A percentile compares a stretch with the other conserved stretches of the same genome.
phyloP scores from a whole-genome alignment of 495 filamentous ascomycete genomes.

The Daldinia bambusicola region DNA sequence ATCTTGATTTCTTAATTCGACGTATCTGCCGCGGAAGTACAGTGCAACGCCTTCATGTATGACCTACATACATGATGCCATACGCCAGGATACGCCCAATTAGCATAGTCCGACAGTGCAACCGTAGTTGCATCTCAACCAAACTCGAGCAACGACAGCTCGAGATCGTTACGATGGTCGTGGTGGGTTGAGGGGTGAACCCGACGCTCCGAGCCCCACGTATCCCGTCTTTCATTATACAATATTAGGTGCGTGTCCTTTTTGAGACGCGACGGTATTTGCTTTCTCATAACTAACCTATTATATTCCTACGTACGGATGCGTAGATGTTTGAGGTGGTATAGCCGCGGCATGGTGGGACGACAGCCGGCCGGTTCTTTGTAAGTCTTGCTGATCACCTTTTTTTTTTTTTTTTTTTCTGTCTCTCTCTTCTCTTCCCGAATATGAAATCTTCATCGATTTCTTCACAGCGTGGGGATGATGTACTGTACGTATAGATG shows the following conservation, averaged over 20 bases:
- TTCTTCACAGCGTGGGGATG: conserved; percentile 40
- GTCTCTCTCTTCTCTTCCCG: not conserved
- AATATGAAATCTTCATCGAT: conserved; percentile 6
- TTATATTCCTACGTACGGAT: conserved; percentile 4
- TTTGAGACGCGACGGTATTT: conserved; percentile 2
- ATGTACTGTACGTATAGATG: conserved; percentile 40
- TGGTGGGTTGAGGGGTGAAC: conserved; percentile 37
- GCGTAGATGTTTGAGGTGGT: conserved; percentile 7
- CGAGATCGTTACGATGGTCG: conserved; percentile 32
- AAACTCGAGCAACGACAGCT: conserved; percentile 34
- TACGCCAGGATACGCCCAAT: conserved; percentile 36
- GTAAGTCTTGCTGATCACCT: conserved; percentile 18
- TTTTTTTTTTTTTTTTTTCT: no score
- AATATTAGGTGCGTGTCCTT: conserved; percentile 4
- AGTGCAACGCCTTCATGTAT: conserved; percentile 44
- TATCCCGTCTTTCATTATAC: conserved; percentile 16
- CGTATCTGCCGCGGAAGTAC: conserved; percentile 42
- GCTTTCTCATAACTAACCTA: conserved; percentile 1
- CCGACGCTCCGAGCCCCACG: conserved; percentile 41
- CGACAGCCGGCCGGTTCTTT: conserved; percentile 9
- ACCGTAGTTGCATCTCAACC: conserved; percentile 39
- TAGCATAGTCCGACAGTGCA: conserved; percentile 29
- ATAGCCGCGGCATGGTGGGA: conserved; percentile 23
- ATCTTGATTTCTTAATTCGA: conserved; percentile 40
- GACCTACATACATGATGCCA: conserved; percentile 47